Conservation (phyloP, 192 early-diverging fungal genomes). For the Kickxella alabastrina region DNA sequence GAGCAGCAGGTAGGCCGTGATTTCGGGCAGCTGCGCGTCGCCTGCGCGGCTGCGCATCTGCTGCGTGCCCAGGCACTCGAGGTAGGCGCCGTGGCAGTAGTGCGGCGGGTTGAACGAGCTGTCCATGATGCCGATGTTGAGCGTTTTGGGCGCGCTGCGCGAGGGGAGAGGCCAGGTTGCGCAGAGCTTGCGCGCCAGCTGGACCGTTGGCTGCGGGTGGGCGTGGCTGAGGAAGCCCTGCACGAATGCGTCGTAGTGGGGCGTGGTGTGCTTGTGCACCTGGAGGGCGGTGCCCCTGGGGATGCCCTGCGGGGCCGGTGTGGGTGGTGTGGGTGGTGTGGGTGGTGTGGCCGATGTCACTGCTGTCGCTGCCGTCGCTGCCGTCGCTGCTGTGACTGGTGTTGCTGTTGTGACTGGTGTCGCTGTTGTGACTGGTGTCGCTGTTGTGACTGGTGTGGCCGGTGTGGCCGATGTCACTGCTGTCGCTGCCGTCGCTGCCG, state of each 20-base stretch:
- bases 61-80: conserved; percentile 35
- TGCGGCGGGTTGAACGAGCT: conserved; percentile 73
- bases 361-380: no score
- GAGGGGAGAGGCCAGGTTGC: conserved; percentile 25
- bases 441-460: no score
- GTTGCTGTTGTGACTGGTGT: no score
- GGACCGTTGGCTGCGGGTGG: no score
- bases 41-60: conserved; percentile 12
- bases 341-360: no score
- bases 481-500: no score
- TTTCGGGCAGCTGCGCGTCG: conserved; percentile 25
- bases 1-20: conserved; percentile 61
- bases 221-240: conserved; percentile 14
- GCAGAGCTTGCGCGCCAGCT: conserved; percentile 28
- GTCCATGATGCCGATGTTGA: conserved; percentile 65
- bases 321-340: no score
- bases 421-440: no score
- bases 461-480: no score
- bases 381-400: no score
- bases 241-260: conserved; percentile 38
- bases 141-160: background rate
- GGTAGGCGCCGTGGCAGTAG: conserved; percentile 52
- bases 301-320: no score
- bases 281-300: no score
- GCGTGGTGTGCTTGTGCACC: conserved; percentile 41